phyloP scores from a whole-genome alignment of 2,329 filamentous ascomycete genomes.

The Coniochaeta pulveracea region DNA sequence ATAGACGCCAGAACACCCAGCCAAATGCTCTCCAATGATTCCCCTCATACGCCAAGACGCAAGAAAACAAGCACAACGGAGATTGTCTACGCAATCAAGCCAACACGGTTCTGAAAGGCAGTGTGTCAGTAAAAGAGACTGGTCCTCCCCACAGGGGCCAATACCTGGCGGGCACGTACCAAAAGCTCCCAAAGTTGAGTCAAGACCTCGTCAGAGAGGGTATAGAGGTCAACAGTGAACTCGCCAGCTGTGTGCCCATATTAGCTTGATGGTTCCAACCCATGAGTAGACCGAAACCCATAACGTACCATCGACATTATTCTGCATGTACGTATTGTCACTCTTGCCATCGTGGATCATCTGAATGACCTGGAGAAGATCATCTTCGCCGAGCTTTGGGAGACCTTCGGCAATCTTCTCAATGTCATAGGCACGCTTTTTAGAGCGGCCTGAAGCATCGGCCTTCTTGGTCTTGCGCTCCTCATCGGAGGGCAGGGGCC shows the following conservation, averaged over 20 bases:
- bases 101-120: background rate
- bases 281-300: too few relatives aligned
- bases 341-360: conserved; percentile 97
- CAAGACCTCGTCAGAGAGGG: conserved; percentile 78
- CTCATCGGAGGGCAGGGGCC: conserved; percentile 69
- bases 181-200: conserved; percentile 93
- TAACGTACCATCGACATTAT: conserved; percentile 81
- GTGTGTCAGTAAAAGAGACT: background rate
- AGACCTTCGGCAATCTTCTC: conserved; percentile 93
- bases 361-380: conserved; percentile 88
- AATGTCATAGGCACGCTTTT: conserved; percentile 66
- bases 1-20: background rate
- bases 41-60: conserved; percentile 1
- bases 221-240: conserved; percentile 97
- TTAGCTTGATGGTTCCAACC: too few relatives aligned
- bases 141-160: background rate
- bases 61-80: background rate
- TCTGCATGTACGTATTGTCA: conserved; percentile 90
- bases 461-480: conserved; percentile 53
- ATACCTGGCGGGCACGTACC: conserved; percentile 21
- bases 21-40: background rate
- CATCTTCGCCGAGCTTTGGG: conserved; percentile 82
- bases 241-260: conserved; percentile 77
- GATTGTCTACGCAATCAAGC: background rate
- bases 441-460: conserved; percentile 63